Percentiles rank a stretch among this genome's conserved stretches.
phyloP scores from a whole-genome alignment of 2,329 filamentous ascomycete genomes.

The Penicillium hordei region DNA sequence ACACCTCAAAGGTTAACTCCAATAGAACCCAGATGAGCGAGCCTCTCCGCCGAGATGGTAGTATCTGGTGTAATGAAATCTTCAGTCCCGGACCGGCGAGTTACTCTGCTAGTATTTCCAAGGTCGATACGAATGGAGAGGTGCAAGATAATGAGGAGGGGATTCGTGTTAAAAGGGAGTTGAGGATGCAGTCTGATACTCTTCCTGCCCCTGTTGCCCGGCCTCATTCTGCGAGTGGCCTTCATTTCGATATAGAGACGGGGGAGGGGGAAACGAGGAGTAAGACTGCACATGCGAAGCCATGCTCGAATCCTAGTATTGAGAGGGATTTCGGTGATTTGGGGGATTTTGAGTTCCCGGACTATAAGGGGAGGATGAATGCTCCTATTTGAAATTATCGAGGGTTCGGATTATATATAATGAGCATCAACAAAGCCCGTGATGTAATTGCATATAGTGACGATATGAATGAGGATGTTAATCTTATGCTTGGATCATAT shows the following conservation, averaged over 20 bases:
- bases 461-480: background rate
- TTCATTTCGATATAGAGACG: constrained; percentile 9
- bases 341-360: constrained; percentile 25
- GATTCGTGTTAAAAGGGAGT: constrained; percentile 32
- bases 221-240: background rate
- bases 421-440: background rate
- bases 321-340: constrained; percentile 25
- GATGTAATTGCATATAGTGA: background rate
- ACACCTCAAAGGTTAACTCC: constrained; percentile 13
- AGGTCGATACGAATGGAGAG: constrained; percentile 18
- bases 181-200: constrained; percentile 27
- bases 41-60: constrained; percentile 8
- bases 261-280: background rate
- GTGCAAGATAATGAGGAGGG: constrained; percentile 15
- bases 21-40: constrained; percentile 9
- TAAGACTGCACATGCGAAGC: background rate
- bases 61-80: constrained; percentile 19
- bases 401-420: constrained; percentile 2
- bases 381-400: constrained; percentile 13
- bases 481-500: background rate
- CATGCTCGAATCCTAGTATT: constrained; percentile 3
- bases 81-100: constrained; percentile 17
- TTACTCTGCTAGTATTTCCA: constrained; percentile 30
- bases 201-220: background rate
- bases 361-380: constrained; percentile 28